A percentile compares a stretch with the other conserved stretches of the same genome.
phyloP scores from a whole-genome alignment of 192 early-diverging fungal species.

The Linderina pennispora region DNA sequence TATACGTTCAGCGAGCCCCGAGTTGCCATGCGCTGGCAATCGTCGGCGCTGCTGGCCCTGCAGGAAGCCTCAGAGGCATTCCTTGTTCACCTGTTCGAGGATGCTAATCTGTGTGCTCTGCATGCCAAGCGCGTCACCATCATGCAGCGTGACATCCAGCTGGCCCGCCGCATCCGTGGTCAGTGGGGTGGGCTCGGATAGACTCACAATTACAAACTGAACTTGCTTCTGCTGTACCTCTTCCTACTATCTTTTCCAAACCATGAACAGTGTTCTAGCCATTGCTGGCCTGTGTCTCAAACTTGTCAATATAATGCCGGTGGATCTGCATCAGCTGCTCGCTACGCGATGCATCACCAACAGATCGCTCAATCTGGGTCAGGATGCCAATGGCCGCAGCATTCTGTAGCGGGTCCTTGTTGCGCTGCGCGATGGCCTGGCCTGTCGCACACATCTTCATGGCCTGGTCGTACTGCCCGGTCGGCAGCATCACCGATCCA shows the following conservation, averaged over 20 bases:
- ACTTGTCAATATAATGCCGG: slow-evolving; percentile 17
- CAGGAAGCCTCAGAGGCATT: slow-evolving; percentile 80
- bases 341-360: slow-evolving; percentile 27
- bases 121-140: slow-evolving; percentile 93
- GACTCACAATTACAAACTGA: not conserved
- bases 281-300: slow-evolving; percentile 22
- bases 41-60: slow-evolving; percentile 66
- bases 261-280: not conserved
- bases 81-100: slow-evolving; percentile 82
- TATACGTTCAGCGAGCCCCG: slow-evolving; percentile 28
- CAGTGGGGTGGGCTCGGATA: slow-evolving; percentile 64
- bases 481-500: slow-evolving; percentile 27
- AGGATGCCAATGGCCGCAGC: slow-evolving; percentile 39
- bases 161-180: slow-evolving; percentile 86
- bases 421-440: slow-evolving; percentile 33
- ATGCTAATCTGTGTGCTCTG: slow-evolving; percentile 88
- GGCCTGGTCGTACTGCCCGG: slow-evolving; percentile 38
- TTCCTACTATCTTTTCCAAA: not conserved
- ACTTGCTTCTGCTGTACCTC: not conserved
- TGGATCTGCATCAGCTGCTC: slow-evolving; percentile 30
- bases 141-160: slow-evolving; percentile 88
- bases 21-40: slow-evolving; percentile 64
- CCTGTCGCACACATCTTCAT: slow-evolving; percentile 40
- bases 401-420: slow-evolving; percentile 36
- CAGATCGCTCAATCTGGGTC: slow-evolving; percentile 24